Evolutionary conservation across 2,329 filamentous ascomycete species (phyloP), one percentile per base, ranked within the genome.

Genomic region (Moelleriella libera): DNA sequence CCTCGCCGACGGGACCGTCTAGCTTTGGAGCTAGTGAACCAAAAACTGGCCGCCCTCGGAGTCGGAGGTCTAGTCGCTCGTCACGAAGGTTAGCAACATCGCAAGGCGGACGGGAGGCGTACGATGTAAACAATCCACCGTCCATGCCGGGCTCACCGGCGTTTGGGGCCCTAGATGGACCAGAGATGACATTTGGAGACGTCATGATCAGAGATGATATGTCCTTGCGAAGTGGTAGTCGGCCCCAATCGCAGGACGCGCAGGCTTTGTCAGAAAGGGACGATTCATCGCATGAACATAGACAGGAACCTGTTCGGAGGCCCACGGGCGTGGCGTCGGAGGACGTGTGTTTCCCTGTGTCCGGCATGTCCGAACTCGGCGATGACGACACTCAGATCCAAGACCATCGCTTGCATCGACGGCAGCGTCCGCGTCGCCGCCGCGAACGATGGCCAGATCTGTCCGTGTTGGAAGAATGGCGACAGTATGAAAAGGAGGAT

Each of bases 331-430:
- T 82, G 9, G 85, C 82, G 0, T 80, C 92, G 57, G 85, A 85
- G 53, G 92, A 97, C 65, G 89, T 97, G 1, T 96, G 92, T 67
- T 96, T 95, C 57, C 90, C 89, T 0, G 80, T 85, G 47, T 80
- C 60, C 7, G 63, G 58, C 30, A 65, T 88, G 64, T 92, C 87
- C 0, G 88, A 94, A 56, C 70, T 92, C 44, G 88, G 75, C 30
- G 85, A 90, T 32, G 88, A 94, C 44, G 87, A 92, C 45, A 64
- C 72, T 6, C 68, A 68, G 42, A 64, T 68, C 5, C 72, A 75
- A 5, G 69, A 66, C 56, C 52, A 59, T 53, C 57, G 65, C 58
- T 48, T 55, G 54, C 54, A 60, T 29, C 61, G 57, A n/a, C 60
- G 57, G 44, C 55, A 61, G 42, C 40, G 40, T 41, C 55, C 63